These are phyloP conservation scores for Nosema muscidifuracis DNA, from an alignment of 371 early-diverging fungal genomes.

Conservation along the genomic window DNA sequence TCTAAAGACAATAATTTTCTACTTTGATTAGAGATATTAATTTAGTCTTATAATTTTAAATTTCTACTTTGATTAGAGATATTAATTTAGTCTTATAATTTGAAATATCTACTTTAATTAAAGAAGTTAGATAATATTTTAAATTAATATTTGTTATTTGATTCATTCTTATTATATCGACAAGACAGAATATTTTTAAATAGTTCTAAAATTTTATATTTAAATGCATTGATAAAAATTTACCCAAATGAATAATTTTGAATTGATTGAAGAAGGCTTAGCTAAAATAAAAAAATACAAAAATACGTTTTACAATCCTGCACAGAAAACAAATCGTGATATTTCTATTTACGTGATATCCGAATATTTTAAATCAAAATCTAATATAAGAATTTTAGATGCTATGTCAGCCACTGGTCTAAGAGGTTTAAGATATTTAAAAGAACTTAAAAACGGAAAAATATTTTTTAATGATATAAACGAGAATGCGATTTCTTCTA, in stretches of 20 bases:
- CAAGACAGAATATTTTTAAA: too few species aligned
- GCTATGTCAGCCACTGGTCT: conserved; percentile 95
- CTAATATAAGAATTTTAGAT: conserved; percentile 75
- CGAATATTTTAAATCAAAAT: conserved; percentile 43
- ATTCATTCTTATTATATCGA: too few species aligned
- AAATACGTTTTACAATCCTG: conserved; percentile 91
- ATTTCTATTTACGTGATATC: conserved; percentile 64
- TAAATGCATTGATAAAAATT: too few species aligned
- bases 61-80: too few species aligned
- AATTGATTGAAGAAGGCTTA: conserved; percentile 31
- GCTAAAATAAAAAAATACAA: conserved; percentile 44
- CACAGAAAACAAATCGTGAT: conserved; percentile 90
- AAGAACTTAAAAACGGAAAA: conserved; percentile 74
- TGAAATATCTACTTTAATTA: too few species aligned
- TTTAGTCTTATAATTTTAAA: too few species aligned
- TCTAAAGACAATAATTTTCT: too few species aligned
- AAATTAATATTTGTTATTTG: too few species aligned
- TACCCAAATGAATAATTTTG: conserved; percentile 4
- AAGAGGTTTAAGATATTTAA: conserved; percentile 90
- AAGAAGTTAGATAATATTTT: too few species aligned
- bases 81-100: too few species aligned
- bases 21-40: too few species aligned
- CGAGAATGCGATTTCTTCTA: conserved; percentile 76
- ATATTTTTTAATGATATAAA: conserved; percentile 89
- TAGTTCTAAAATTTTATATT: too few species aligned